Base-by-base conservation (phyloP, 768 basidiomycete genomes). In the Lactarius hatsudake region DNA sequence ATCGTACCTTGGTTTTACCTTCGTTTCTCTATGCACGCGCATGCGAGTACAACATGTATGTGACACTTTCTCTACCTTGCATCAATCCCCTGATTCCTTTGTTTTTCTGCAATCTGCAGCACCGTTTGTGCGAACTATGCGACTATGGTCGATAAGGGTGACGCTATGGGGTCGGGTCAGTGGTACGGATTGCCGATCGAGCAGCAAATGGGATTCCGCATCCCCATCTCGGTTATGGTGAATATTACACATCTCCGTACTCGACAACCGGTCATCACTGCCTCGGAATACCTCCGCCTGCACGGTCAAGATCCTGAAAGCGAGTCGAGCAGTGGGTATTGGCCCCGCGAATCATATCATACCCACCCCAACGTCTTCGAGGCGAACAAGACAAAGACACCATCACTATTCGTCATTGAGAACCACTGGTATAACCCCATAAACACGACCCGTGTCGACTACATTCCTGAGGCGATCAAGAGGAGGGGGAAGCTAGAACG, bases 11-110 rank as follows among this genome's bases (percentile, higher is more conserved):
- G 61, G 73, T 83, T 42, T 61, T 83, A 55, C 82, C 82, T 13
- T 78, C 82, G 1, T 79, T 77, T 67, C 76, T 83, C 61, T 82
- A 83, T 51, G 81, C 81, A 15, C 79, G 82, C 56, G 75, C 77
- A 2, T 83, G 82, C 70, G 80, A 81, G 68, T 81, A 77, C 61
- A 73, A 75, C 54, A 74, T 75, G 78, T 78, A 66, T 42, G 79
- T 72, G 8, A 36, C n/a, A 18, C n/a, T 26, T 43, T 36, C 0
- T 9, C 36, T 23, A 17, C 48, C 72, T 69, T 69, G 73, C 26
- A 17, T 7, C 6, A 17, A 7, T 1, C 1, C 0, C 13, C 55
- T 30, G 9, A 30, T 55, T 17, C 6, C 18, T 55, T n/a, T 34
- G 0, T 13, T 34, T 45, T 40, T 61, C 18, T 20, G 20, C 2